These are phyloP conservation scores for Diophrys appendiculata DNA, from an alignment of 73 alveolate species.

Conservation along the genomic window DNA sequence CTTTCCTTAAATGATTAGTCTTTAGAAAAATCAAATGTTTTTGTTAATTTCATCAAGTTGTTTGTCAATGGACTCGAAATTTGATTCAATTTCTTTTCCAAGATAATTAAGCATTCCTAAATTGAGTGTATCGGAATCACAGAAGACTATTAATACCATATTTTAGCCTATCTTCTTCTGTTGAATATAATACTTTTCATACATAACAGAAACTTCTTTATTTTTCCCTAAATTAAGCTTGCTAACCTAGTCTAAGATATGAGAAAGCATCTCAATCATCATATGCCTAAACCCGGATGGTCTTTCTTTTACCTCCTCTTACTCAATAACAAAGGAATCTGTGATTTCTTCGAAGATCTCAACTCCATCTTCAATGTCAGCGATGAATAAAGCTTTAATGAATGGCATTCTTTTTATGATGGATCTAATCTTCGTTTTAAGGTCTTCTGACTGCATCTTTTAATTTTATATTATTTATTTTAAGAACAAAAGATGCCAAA, in stretches of 20 bases:
- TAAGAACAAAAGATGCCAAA: no score
- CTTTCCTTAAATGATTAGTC: no score
- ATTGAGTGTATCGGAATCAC: conserved; percentile 14
- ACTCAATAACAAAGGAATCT: conserved; percentile 2
- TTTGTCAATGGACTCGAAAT: conserved; percentile 6
- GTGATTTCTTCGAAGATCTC: conserved; percentile 17
- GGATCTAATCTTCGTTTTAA: no score
- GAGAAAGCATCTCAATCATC: conserved; percentile 16
- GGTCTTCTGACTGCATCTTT: no score
- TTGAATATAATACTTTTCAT: conserved; percentile 6
- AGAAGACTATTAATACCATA: conserved; percentile 4
- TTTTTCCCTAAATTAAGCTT: no score
- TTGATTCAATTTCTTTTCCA: conserved; percentile 17
- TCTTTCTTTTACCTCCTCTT: conserved; percentile 23
- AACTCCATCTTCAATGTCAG: conserved; percentile 36
- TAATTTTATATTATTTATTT: no score
- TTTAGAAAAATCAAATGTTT: no score
- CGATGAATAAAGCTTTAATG: conserved; percentile 17
- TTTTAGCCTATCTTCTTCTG: conserved; percentile 5
- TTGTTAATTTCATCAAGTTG: conserved; percentile 2
- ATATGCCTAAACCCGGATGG: conserved; percentile 11
- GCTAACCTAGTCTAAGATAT: conserved; percentile 15
- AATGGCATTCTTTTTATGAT: conserved; percentile 23
- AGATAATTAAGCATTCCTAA: conserved; percentile 7
- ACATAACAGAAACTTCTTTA: conserved; percentile 3